Conservation (phyloP, 441 rosid genomes). For the Populus hybrid region DNA sequence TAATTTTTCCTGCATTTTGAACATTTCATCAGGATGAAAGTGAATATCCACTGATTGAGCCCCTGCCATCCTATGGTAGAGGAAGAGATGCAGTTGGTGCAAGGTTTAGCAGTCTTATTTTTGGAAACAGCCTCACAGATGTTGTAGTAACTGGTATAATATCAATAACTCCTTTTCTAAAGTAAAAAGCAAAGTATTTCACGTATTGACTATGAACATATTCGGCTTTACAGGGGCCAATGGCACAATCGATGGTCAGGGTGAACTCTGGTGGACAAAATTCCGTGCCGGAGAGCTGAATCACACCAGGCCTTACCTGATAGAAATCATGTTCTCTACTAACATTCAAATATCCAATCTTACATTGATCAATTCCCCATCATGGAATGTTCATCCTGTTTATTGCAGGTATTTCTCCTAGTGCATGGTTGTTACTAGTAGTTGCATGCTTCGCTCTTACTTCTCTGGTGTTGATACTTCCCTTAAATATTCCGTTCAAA, state of each 20-base stretch:
- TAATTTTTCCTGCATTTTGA: not conserved
- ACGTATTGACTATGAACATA: not conserved
- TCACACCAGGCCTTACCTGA: constrained; percentile 60
- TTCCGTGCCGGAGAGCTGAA: constrained; percentile 41
- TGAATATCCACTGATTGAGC: constrained; percentile 45
- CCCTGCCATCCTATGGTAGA: constrained; percentile 59
- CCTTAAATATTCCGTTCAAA: not conserved
- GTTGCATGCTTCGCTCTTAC: not conserved
- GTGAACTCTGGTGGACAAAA: constrained; percentile 62
- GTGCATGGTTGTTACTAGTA: not conserved
- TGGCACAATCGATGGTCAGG: constrained; percentile 72
- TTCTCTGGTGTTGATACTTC: not conserved
- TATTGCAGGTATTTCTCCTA: constrained; percentile 39
- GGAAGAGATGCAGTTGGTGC: constrained; percentile 51
- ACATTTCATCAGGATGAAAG: constrained; percentile 39
- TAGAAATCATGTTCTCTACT: constrained; percentile 64
- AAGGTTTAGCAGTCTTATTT: constrained; percentile 55
- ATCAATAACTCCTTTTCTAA: not conserved
- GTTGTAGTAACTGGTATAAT: constrained; percentile 60
- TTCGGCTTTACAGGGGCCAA: constrained; percentile 47
- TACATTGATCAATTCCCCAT: constrained; percentile 38
- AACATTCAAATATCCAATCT: constrained; percentile 62
- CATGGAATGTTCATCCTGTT: not conserved
- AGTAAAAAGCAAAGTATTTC: not conserved
- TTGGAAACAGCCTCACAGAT: constrained; percentile 61